Evolutionary conservation across 1,284 basidiomycete species (phyloP).

Genomic region (Papiliotrema laurentii): DNA sequence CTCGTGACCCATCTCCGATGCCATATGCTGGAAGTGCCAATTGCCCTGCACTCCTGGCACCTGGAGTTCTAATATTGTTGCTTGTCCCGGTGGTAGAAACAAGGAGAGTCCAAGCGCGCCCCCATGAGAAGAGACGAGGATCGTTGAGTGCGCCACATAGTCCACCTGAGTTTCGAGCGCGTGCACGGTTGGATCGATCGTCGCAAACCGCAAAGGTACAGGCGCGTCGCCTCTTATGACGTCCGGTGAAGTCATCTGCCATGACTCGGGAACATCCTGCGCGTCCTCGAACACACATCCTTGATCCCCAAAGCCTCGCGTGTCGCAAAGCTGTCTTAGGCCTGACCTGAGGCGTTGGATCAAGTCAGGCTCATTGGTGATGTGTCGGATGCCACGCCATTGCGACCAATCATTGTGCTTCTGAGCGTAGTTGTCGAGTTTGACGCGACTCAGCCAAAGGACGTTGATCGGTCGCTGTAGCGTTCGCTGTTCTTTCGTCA

Average conservation of each 20-base stretch:
- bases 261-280: constrained; percentile 29
- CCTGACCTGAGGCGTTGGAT: constrained; percentile 18
- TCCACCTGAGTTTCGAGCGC: constrained; percentile 39
- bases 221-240: background rate
- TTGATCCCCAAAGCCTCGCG: background rate
- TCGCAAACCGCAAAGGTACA: constrained; percentile 27
- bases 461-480: constrained; percentile 30
- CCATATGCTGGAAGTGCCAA: constrained; percentile 44
- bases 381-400: constrained; percentile 37
- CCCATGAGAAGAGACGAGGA: constrained; percentile 39
- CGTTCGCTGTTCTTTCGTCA: constrained; percentile 1
- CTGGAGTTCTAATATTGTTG: constrained; percentile 34
- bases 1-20: constrained; percentile 25
- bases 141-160: constrained; percentile 33
- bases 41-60: constrained; percentile 25
- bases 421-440: constrained; percentile 31
- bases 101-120: constrained; percentile 40
- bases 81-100: constrained; percentile 37
- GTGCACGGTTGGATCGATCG: constrained; percentile 37
- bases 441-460: constrained; percentile 38
- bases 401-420: constrained; percentile 28
- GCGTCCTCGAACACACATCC: constrained; percentile 30
- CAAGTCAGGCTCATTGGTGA: constrained; percentile 37
- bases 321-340: constrained; percentile 20
- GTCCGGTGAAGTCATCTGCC: constrained; percentile 11